Evolutionary conservation across 495 filamentous ascomycete genomes (phyloP).

Genomic region (Xylaria longipes): DNA sequence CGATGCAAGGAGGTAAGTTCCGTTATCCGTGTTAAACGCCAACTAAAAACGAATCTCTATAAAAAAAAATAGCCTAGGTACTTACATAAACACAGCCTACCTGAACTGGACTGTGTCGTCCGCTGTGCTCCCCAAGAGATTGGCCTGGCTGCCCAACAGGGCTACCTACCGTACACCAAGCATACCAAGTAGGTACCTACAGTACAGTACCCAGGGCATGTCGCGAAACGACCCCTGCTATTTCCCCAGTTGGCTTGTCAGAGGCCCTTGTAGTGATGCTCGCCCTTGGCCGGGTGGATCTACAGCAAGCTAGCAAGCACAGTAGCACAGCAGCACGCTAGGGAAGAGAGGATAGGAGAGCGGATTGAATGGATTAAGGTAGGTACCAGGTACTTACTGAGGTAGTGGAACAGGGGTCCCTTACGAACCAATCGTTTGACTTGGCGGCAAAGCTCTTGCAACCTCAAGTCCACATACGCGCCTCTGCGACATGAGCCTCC

Average conservation of each 20-base stretch:
- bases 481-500: slow-evolving; percentile 21
- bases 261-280: slow-evolving; percentile 30
- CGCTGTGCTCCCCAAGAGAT: background rate
- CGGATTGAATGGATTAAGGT: background rate
- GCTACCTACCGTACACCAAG: too few species aligned
- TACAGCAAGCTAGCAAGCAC: background rate
- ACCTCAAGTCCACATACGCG: slow-evolving; percentile 13
- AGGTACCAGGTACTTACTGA: too few species aligned
- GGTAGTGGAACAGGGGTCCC: background rate
- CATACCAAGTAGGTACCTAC: too few species aligned
- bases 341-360: slow-evolving; percentile 4
- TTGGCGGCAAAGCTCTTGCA: slow-evolving; percentile 22
- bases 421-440: slow-evolving; percentile 26
- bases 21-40: slow-evolving; percentile 17
- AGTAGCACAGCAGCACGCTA: slow-evolving; percentile 4
- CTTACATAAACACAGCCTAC: background rate
- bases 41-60: slow-evolving; percentile 6
- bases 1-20: slow-evolving; percentile 7
- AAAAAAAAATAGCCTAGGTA: background rate
- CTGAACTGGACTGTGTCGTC: background rate
- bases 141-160: background rate
- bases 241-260: slow-evolving; percentile 35
- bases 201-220: background rate
- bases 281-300: slow-evolving; percentile 33
- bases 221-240: slow-evolving; percentile 26